Evolutionary conservation across 2,329 filamentous ascomycete species (phyloP), one percentile per base, ranked within the genome.

Genomic region (Rhinocladiella mackenziei): DNA sequence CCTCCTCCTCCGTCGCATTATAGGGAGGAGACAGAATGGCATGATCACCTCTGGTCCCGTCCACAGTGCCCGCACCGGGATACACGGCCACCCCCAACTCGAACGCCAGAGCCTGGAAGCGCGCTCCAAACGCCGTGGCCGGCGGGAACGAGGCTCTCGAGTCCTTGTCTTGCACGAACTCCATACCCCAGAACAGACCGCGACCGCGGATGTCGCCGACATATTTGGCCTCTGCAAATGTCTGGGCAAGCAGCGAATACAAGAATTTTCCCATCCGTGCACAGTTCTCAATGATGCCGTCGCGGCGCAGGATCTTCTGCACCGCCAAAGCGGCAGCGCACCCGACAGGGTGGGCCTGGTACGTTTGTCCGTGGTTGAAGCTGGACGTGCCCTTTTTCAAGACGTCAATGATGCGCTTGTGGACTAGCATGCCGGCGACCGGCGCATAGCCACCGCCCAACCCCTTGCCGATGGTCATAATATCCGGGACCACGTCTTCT

Each of bases 301-400:
- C 69, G 6, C 76, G 64, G 9, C 62, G 54, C n/a, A 80, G 66
- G 42, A 77, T 74, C 25, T 62, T 62, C 50, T 77, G 72, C 6
- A 78, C 74, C 20, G 70, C 71, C n/a, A 52, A 26, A 14, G 58
- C 78, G 9, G 72, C 75, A 11, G 73, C 72, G 57, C 76, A 80
- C 2, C 69, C 71, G 10, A 78, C 54, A 0, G 78, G 72, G 54
- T 77, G 74, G 4, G 71, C 72, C 56, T 79, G 75, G 46, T 78
- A 80, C 1, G 64, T 80, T 60, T 82, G 77, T 0, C 77, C 78
- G 55, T 81, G 77, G 4, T 67, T 66, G 59, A 81, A 80, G 2
- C 64, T 65, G 4, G 68, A 68, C 62, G 0, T 68, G 69, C 13
- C 74, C 72, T 13, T 66, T 29, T 70, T 62, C 34, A 81, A 56